Conservation (phyloP, 768 basidiomycete genomes). For the Amanita exitialis region DNA sequence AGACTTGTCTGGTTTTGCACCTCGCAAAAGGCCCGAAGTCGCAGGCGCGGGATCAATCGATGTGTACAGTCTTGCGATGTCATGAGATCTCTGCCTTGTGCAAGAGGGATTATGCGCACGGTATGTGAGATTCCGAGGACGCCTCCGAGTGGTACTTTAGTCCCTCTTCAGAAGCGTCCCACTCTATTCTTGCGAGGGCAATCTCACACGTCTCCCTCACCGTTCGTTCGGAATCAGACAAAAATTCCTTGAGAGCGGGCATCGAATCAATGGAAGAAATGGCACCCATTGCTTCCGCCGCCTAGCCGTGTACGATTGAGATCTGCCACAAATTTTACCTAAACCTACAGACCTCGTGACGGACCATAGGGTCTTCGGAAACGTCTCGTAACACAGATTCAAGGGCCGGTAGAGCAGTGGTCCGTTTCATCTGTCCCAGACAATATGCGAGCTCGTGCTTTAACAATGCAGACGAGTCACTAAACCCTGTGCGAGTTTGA, state of each 20-base stretch:
- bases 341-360: slow-evolving; percentile 72
- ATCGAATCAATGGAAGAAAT: slow-evolving; percentile 64
- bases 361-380: slow-evolving; percentile 87
- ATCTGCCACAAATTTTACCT: neutral
- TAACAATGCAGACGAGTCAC: slow-evolving; percentile 79
- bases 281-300: slow-evolving; percentile 98
- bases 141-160: slow-evolving; percentile 27
- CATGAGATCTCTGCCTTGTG: neutral
- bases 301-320: slow-evolving; percentile 32
- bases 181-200: slow-evolving; percentile 89
- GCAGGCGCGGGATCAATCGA: slow-evolving; percentile 90
- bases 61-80: slow-evolving; percentile 47
- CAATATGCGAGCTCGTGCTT: slow-evolving; percentile 98
- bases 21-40: slow-evolving; percentile 49
- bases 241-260: slow-evolving; percentile 60
- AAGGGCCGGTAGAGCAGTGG: slow-evolving; percentile 67
- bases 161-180: slow-evolving; percentile 77
- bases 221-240: slow-evolving; percentile 58
- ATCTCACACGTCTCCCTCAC: slow-evolving; percentile 97
- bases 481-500: slow-evolving; percentile 48
- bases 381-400: slow-evolving; percentile 63
- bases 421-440: slow-evolving; percentile 80
- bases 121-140: slow-evolving; percentile 19
- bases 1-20: slow-evolving; percentile 39
- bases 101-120: slow-evolving; percentile 21